Evolutionary conservation across 352 stramenopile genomes (phyloP).

Genomic region (Peronosclerospora sorghi): DNA sequence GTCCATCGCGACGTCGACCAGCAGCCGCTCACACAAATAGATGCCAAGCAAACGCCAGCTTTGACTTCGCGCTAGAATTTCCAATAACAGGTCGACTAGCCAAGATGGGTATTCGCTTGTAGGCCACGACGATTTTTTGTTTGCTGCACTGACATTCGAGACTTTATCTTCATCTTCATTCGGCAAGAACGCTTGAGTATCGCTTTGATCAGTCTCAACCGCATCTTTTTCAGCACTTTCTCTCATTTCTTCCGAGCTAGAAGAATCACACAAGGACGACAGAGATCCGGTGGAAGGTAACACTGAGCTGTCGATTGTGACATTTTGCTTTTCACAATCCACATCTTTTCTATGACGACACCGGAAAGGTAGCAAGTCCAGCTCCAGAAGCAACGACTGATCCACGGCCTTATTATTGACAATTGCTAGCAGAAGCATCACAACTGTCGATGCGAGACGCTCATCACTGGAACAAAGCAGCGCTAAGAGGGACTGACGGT

Average conservation of each 20-base stretch:
- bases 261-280: constrained; percentile 17
- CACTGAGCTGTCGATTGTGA: constrained; percentile 1
- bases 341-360: constrained; percentile 20
- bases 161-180: constrained; percentile 2
- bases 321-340: constrained; percentile 1
- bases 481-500: constrained; percentile 49
- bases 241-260: constrained; percentile 11
- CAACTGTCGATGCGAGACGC: constrained; percentile 39
- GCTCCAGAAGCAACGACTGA: constrained; percentile 47
- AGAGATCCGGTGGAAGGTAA: constrained; percentile 9
- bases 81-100: constrained; percentile 39
- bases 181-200: background rate
- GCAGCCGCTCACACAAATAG: constrained; percentile 36
- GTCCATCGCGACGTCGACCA: constrained; percentile 51
- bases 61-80: constrained; percentile 33
- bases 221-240: constrained; percentile 5
- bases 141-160: constrained; percentile 1
- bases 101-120: constrained; percentile 29
- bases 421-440: constrained; percentile 50
- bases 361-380: constrained; percentile 46
- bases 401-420: constrained; percentile 57
- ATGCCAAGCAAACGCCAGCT: constrained; percentile 44
- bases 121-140: constrained; percentile 1
- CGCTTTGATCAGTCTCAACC: background rate
- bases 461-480: constrained; percentile 57